phyloP scores from a whole-genome alignment of 2,329 filamentous ascomycete species.

The Neopestalotiopsis rosae region DNA sequence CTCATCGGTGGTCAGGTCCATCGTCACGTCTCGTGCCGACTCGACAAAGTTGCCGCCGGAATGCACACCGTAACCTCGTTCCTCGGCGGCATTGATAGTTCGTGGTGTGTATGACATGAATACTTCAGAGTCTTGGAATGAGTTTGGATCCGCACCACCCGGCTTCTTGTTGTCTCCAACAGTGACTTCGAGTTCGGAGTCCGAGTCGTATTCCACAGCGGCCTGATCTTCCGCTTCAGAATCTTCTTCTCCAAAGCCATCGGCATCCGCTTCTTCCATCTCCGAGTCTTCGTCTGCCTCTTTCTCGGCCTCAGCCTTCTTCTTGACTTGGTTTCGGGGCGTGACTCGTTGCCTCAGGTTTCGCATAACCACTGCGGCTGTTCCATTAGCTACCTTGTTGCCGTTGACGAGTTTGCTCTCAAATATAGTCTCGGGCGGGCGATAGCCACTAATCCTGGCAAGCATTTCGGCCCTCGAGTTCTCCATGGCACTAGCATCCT shows the following conservation, averaged over 20 bases:
- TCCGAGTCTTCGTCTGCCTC: slow-evolving; percentile 39
- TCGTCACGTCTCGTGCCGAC: slow-evolving; percentile 83
- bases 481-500: slow-evolving; percentile 69
- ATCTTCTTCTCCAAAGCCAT: slow-evolving; percentile 24
- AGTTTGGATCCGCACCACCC: slow-evolving; percentile 55
- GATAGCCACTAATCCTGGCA: slow-evolving; percentile 84
- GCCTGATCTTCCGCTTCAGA: slow-evolving; percentile 40
- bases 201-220: slow-evolving; percentile 39
- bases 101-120: slow-evolving; percentile 97
- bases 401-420: slow-evolving; percentile 51
- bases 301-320: slow-evolving; percentile 36
- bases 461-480: slow-evolving; percentile 84
- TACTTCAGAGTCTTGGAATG: slow-evolving; percentile 84
- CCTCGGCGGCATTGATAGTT: slow-evolving; percentile 80
- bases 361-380: slow-evolving; percentile 64
- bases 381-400: slow-evolving; percentile 38
- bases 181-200: slow-evolving; percentile 69
- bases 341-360: slow-evolving; percentile 61
- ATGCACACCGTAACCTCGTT: slow-evolving; percentile 92
- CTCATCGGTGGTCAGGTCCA: slow-evolving; percentile 94
- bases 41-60: slow-evolving; percentile 86
- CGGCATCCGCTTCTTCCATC: slow-evolving; percentile 11
- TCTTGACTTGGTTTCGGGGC: slow-evolving; percentile 46
- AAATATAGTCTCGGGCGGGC: slow-evolving; percentile 94
- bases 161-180: slow-evolving; percentile 64